A percentile compares a stretch with the other conserved stretches of the same genome.
Conservation (phyloP, 192 early-diverging fungal genomes). For the Coemansia sp. region DNA sequence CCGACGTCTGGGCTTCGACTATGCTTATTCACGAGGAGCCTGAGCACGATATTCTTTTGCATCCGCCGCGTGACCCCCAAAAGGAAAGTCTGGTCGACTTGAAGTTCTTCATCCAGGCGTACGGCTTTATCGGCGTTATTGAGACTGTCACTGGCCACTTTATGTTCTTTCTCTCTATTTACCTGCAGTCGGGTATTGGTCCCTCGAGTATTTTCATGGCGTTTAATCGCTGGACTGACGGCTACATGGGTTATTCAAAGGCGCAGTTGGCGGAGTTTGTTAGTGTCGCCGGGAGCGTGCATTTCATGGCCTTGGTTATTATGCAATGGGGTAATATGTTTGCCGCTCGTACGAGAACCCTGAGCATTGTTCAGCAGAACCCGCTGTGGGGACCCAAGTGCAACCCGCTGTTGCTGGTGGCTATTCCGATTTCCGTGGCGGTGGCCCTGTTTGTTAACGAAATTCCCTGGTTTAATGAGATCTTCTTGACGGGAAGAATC, state of each 20-base stretch:
- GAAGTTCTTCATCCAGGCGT: conserved; percentile 72
- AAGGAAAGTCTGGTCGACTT: conserved; percentile 67
- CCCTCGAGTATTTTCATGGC: conserved; percentile 59
- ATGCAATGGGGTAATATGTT: conserved; percentile 59
- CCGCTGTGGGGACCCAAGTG: conserved; percentile 50
- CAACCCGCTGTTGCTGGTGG: conserved; percentile 34
- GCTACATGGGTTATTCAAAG: conserved; percentile 56
- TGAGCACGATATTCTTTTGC: conserved; percentile 72
- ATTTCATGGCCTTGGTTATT: conserved; percentile 56
- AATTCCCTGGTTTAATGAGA: conserved; percentile 32
- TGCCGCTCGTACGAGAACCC: conserved; percentile 46
- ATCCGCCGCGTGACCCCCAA: conserved; percentile 70
- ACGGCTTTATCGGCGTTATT: conserved; percentile 75
- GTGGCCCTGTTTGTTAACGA: conserved; percentile 40
- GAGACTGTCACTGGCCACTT: conserved; percentile 66
- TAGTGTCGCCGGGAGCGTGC: conserved; percentile 27
- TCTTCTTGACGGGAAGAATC: conserved; percentile 59
- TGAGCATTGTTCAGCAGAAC: conserved; percentile 48
- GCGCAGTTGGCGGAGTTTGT: conserved; percentile 54
- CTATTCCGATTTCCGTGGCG: conserved; percentile 37
- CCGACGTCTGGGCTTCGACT: conserved; percentile 64
- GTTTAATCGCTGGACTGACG: conserved; percentile 61
- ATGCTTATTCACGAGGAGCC: conserved; percentile 76
- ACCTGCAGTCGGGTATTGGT: conserved; percentile 60
- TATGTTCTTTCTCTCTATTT: conserved; percentile 75